Base-by-base conservation (phyloP, 2,329 filamentous ascomycete species). In the Zopfia rhizophila region DNA sequence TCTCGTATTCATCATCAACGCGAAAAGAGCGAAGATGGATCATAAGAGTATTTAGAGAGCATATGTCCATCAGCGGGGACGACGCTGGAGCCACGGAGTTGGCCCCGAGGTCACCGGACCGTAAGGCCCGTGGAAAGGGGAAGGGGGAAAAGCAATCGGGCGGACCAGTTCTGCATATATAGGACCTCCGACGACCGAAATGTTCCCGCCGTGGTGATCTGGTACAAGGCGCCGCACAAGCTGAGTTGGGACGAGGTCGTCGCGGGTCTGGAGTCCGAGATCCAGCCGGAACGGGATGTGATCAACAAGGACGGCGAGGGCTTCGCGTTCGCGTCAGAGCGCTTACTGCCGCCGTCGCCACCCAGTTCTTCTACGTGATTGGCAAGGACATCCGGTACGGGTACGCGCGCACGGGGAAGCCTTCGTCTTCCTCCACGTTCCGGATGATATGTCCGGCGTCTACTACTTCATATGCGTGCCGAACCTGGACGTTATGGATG, bases 281-380 rank as follows among this genome's bases (percentile, higher is more conserved):
- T 77, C 62, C 58, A 75, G 41, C 69, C 78, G 17, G 54, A 65
- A 38, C 57, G 67, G 16, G 67, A 75, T 12, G 60, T 77, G 4
- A 55, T 66, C 0, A 54, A 66, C 23, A 51, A 68, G 44, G 56
- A 42, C 19, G 64, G 68, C 4, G 69, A 61, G 7, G 61, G 51
- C 3, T 72, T 73, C 31, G 48, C 65, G 29, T 68, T 74, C 28
- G 47, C 68, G 14, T 67, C 68, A 5, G 68, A 73, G 43, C 68
- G 55, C 48, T 61, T 75, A 65, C 69, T 2, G 70, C 76, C 22
- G 71, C 75, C 7, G 53, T 81, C 21, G 74, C 74, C 3, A 72
- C 80, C 57, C 73, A 69, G 0, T 80, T 75, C 53, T 67, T 75
- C 23, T 79, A 80, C 55, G 81, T 81, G 70, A 69, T 81, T 10